Evolutionary conservation across 1,284 basidiomycete genomes (phyloP), one percentile per base, ranked within the genome.

Genomic region (Trichosporon sp.): DNA sequence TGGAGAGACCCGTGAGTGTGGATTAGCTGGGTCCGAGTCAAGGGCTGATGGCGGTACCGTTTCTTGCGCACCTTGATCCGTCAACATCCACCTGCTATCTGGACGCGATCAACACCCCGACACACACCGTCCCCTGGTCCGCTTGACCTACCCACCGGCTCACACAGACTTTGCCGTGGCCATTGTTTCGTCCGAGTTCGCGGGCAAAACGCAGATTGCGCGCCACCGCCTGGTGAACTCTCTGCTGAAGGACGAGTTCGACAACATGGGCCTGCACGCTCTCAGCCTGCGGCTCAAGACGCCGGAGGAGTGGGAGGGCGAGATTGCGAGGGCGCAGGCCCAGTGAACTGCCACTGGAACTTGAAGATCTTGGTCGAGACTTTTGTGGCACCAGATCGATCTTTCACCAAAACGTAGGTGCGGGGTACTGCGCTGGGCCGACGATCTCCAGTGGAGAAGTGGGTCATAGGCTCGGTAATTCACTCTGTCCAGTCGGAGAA

Each of bases 221-320:
- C 78, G 84, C 35, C 84, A 85, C 73, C 75, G 84, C n/a, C 73
- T 84, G 56, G 82, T 85, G 65, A 85, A 85, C 73, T 68, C 69
- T 0, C 71, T 84, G 10, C 74, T 85, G 32, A 82, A 83, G 73
- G 82, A 84, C 10, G 84, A 85, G 69, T 85, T 85, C 66, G 80
- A 82, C 65, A 74, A 81, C 65, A 74, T 77, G 48, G 84, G 84
- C n/a, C 69, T 85, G 51, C 84, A 85, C 67, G 84, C 84, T 0
- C 74, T 85, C 66, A 83, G 81, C 71, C 68, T 85, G 66, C 76
- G 80, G 48, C 69, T 84, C 56, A 83, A 83, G 76, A 84, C 82
- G 11, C 82, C 82, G 4, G 78, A 80, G 69, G 84, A 85, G 72
- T 83, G 81, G 78, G 79, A 82, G 66, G 59, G 59, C 11, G 59